Conservation (phyloP, 805 yeast genomes). For the Diddensiella santjacobensis region DNA sequence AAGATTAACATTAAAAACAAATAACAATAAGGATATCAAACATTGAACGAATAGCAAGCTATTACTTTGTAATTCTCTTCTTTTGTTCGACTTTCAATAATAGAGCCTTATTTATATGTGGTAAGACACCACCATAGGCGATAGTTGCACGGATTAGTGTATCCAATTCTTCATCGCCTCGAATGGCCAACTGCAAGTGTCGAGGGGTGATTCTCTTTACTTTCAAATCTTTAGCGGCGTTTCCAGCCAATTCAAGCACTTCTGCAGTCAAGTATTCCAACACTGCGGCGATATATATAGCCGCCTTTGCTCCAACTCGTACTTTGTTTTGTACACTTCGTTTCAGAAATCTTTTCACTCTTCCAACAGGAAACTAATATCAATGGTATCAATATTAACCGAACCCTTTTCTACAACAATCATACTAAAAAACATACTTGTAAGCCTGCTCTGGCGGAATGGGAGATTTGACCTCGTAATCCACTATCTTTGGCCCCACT, state of each 20-base stretch:
- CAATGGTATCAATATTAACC: neutral
- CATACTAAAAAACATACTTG: constrained; percentile 15
- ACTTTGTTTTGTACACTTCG: constrained; percentile 80
- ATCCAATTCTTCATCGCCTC: constrained; percentile 98
- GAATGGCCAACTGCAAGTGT: constrained; percentile 92
- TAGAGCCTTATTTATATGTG: constrained; percentile 83
- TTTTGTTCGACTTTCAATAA: constrained; percentile 68
- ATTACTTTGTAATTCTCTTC: no score
- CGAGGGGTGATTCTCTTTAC: constrained; percentile 97
- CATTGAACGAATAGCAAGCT: no score
- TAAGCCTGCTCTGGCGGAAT: constrained; percentile 90
- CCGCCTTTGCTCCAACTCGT: constrained; percentile 83
- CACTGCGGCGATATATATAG: constrained; percentile 93
- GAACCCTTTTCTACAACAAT: neutral
- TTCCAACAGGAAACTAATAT: constrained; percentile 91
- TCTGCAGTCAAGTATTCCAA: constrained; percentile 95
- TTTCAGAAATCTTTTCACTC: constrained; percentile 95
- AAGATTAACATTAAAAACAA: no score
- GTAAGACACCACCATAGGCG: constrained; percentile 97
- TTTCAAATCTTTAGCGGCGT: constrained; percentile 93
- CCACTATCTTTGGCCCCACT: constrained; percentile 74
- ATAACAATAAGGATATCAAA: no score
- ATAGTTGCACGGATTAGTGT: constrained; percentile 84
- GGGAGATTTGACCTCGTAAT: constrained; percentile 62
- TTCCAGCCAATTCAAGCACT: constrained; percentile 95